Percentiles rank a stretch among this genome's conserved stretches.
Conservation (phyloP, 2,329 filamentous ascomycete genomes). For the Claviceps maximensis region DNA sequence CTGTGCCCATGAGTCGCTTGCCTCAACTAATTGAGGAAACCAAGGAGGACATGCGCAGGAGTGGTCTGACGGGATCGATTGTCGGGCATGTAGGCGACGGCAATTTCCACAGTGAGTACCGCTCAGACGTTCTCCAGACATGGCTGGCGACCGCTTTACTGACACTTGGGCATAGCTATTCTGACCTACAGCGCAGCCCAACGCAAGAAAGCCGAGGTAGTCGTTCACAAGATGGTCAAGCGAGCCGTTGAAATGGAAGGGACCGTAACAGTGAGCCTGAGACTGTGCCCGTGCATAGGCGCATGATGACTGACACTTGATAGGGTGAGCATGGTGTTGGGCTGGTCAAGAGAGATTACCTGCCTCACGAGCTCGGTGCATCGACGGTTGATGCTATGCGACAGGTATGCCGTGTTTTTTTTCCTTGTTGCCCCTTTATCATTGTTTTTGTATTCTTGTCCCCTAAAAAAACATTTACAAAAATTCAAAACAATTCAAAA, state of each 20-base stretch:
- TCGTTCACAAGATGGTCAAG: conserved; percentile 79
- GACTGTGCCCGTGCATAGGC: conserved; percentile 11
- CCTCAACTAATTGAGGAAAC: conserved; percentile 69
- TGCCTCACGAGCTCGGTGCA: conserved; percentile 63
- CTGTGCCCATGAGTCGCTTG: conserved; percentile 63
- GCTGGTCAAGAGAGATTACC: conserved; percentile 72
- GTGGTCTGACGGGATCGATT: conserved; percentile 34
- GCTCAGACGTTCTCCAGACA: background rate
- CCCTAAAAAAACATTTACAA: no score
- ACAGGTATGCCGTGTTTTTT: conserved; percentile 42
- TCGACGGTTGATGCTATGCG: conserved; percentile 71
- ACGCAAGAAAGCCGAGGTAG: conserved; percentile 49
- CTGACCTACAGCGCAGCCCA: conserved; percentile 52
- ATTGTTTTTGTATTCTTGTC: background rate
- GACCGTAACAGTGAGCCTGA: conserved; percentile 49
- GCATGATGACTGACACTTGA: conserved; percentile 1
- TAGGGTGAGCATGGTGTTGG: conserved; percentile 74
- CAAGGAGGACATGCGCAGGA: conserved; percentile 29
- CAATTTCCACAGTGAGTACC: conserved; percentile 53
- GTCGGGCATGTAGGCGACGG: conserved; percentile 67
- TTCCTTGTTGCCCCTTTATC: background rate
- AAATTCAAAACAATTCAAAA: no score
- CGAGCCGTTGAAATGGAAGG: conserved; percentile 74
- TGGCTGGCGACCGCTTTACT: background rate
- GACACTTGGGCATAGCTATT: conserved; percentile 27